Conservation (phyloP, 2,329 filamentous ascomycete genomes). For the Capronia epimyces region DNA sequence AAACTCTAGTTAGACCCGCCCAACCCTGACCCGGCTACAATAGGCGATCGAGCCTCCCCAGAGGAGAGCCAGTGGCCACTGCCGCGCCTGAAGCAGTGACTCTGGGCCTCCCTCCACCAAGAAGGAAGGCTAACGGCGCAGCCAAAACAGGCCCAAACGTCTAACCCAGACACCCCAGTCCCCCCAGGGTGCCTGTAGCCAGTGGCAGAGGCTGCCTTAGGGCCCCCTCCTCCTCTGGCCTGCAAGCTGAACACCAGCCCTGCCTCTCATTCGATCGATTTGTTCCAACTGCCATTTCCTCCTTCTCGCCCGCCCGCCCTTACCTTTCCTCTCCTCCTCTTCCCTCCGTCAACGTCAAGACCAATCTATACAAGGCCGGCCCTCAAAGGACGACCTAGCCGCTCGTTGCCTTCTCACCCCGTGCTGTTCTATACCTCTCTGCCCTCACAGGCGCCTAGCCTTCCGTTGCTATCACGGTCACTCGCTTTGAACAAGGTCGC, state of each 20-base stretch:
- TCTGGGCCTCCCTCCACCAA: not conserved
- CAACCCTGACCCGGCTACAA: not conserved
- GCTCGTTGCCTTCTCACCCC: slow-evolving; percentile 26
- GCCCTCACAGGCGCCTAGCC: slow-evolving; percentile 22
- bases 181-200: not conserved
- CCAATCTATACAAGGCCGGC: not conserved
- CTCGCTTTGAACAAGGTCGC: slow-evolving; percentile 16
- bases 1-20: not conserved
- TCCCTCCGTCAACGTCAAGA: slow-evolving; percentile 18
- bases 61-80: not conserved
- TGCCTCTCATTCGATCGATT: not conserved
- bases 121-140: not conserved
- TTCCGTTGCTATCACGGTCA: slow-evolving; percentile 15
- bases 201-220: not conserved
- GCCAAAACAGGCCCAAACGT: not conserved
- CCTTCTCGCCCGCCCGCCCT: slow-evolving; percentile 24
- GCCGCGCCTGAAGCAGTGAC: not conserved
- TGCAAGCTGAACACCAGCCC: not conserved
- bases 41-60: not conserved
- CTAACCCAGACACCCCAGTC: not conserved
- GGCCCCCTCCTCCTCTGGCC: not conserved
- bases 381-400: slow-evolving; percentile 22
- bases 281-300: slow-evolving; percentile 10
- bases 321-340: slow-evolving; percentile 28
- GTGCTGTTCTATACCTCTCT: slow-evolving; percentile 9